Conservation (phyloP, 2,329 filamentous ascomycete genomes). For the Fusarium longipes region DNA sequence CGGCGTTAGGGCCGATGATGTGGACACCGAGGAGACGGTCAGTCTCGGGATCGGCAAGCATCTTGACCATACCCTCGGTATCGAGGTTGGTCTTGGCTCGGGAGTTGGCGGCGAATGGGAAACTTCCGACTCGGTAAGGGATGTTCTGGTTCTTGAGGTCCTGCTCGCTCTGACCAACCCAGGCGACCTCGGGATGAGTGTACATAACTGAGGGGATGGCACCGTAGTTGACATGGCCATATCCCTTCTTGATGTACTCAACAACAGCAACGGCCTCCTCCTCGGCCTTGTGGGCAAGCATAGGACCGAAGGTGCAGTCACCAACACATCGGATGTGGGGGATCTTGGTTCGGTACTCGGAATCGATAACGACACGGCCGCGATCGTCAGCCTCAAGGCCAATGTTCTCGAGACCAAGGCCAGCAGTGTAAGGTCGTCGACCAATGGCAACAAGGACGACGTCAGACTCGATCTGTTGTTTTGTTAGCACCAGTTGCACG, state of each 20-base stretch:
- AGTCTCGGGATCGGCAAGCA: constrained; percentile 94
- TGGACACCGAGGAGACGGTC: constrained; percentile 95
- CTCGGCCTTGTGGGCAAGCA: constrained; percentile 99
- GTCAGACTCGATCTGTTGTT: constrained; percentile 83
- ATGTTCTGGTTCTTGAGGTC: constrained; percentile 91
- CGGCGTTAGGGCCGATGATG: constrained; percentile 95
- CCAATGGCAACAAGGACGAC: constrained; percentile 97
- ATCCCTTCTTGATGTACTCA: constrained; percentile 97
- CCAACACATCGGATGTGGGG: constrained; percentile 97
- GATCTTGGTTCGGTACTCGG: constrained; percentile 97
- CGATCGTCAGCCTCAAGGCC: constrained; percentile 92
- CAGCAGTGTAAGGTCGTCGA: constrained; percentile 91
- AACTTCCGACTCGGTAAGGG: constrained; percentile 91
- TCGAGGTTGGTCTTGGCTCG: constrained; percentile 99
- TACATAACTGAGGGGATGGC: constrained; percentile 99
- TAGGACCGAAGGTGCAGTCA: constrained; percentile 96
- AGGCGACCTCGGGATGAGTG: constrained; percentile 97
- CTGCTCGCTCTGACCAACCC: constrained; percentile 98
- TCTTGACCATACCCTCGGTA: constrained; percentile 95
- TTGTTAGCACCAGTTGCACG: constrained; percentile 37
- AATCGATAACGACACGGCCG: constrained; percentile 95
- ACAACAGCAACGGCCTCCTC: constrained; percentile 95
- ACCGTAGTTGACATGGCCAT: constrained; percentile 98
- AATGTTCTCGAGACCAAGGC: constrained; percentile 93
- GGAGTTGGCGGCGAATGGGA: constrained; percentile 98